Conservation (phyloP, 306 rosid species). For the Acacia acuminata region DNA sequence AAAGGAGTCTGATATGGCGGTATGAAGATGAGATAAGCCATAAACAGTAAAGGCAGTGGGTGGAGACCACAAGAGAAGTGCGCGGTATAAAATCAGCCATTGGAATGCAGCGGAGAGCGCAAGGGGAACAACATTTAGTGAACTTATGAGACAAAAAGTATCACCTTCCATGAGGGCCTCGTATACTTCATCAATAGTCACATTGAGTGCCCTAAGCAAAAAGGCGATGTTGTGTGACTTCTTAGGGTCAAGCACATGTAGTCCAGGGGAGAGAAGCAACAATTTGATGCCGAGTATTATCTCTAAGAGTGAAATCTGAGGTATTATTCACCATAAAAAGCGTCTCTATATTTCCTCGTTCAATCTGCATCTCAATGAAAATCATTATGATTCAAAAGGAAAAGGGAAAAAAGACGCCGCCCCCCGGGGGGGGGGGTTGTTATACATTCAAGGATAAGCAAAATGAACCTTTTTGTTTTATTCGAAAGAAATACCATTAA, state of each 20-base stretch:
- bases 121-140: not conserved
- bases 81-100: not conserved
- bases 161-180: constrained; percentile 89
- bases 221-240: constrained; percentile 93
- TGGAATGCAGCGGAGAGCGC: not conserved
- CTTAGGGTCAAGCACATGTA: constrained; percentile 84
- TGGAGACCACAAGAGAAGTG: not conserved
- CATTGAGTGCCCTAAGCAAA: constrained; percentile 80
- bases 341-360: constrained; percentile 91
- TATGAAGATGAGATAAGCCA: not conserved
- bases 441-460: not conserved
- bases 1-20: not conserved
- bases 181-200: constrained; percentile 82
- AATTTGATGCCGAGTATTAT: constrained; percentile 46
- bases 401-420: not conserved
- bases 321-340: constrained; percentile 75
- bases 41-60: not conserved
- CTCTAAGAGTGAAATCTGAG: constrained; percentile 45
- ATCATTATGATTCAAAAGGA: not conserved
- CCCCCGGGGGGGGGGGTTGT: not conserved
- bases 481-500: too few species aligned
- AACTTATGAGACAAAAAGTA: constrained; percentile 11
- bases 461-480: too few species aligned
- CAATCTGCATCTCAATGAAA: constrained; percentile 57
- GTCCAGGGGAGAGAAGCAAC: constrained; percentile 54